phyloP scores from a whole-genome alignment of 306 rosid genomes.

The Begonia fuchsioides region DNA sequence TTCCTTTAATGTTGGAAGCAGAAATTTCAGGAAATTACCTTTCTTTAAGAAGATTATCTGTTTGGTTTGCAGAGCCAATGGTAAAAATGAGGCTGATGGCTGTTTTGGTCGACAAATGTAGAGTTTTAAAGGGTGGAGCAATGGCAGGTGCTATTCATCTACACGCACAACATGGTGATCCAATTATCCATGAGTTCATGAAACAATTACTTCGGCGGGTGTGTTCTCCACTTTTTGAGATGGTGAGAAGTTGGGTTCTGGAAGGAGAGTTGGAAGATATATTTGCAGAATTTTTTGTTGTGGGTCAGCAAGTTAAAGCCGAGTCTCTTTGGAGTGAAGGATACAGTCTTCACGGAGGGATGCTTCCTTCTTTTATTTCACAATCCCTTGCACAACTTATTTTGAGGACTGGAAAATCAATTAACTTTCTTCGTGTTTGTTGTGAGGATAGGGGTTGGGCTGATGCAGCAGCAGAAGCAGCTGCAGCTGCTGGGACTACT shows the following conservation, averaged over 20 bases:
- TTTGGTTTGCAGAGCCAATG: conserved; percentile 93
- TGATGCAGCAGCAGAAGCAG: conserved; percentile 64
- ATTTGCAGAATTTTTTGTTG: conserved; percentile 71
- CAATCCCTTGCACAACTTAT: conserved; percentile 89
- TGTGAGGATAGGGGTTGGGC: conserved; percentile 96
- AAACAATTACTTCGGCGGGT: conserved; percentile 56
- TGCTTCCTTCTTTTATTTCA: conserved; percentile 88
- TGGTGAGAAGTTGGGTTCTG: conserved; percentile 87
- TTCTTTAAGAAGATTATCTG: conserved; percentile 64
- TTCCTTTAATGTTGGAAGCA: conserved; percentile 62
- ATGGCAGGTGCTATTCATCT: conserved; percentile 89
- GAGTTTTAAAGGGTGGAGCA: conserved; percentile 73
- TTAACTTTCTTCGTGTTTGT: conserved; percentile 88
- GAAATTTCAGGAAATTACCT: conserved; percentile 59
- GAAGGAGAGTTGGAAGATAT: conserved; percentile 96
- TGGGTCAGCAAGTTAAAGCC: conserved; percentile 86
- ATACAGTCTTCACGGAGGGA: conserved; percentile 65
- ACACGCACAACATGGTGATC: conserved; percentile 92
- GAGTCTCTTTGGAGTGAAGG: conserved; percentile 99
- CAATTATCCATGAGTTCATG: conserved; percentile 85
- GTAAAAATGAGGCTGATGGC: conserved; percentile 91
- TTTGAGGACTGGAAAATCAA: conserved; percentile 89
- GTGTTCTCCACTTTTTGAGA: conserved; percentile 84
- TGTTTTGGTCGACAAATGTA: conserved; percentile 85
- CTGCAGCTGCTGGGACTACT: conserved; percentile 52